A percentile compares a stretch with the other conserved stretches of the same genome.
Conservation (phyloP, 441 rosid species). For the Omphalea diandra region DNA sequence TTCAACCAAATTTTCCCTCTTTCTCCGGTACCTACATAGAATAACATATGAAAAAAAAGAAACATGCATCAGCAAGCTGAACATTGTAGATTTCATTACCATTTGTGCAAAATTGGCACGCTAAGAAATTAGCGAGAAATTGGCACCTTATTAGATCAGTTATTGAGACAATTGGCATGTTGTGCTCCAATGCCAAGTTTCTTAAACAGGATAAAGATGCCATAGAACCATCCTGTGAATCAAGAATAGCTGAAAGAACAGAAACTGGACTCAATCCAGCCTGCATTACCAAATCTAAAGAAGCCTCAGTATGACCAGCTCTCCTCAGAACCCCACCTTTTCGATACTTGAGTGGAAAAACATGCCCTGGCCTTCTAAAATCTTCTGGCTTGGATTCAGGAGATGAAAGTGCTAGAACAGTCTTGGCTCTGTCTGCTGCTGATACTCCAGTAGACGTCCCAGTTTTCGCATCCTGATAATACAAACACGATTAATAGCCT, state of each 20-base stretch:
- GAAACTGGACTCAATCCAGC: conserved; percentile 65
- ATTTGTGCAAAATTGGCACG: too few relatives aligned
- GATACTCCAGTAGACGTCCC: conserved; percentile 75
- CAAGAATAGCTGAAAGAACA: conserved; percentile 63
- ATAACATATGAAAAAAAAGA: too few relatives aligned
- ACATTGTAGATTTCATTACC: too few relatives aligned
- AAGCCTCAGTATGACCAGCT: conserved; percentile 90
- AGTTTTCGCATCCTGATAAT: conserved; percentile 57
- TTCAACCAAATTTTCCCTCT: conserved; percentile 75
- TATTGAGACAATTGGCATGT: conserved; percentile 63
- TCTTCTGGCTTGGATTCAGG: conserved; percentile 54
- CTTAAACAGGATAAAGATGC: conserved; percentile 49
- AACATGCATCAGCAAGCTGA: too few relatives aligned
- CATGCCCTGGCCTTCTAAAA: conserved; percentile 88
- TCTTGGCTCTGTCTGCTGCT: conserved; percentile 67
- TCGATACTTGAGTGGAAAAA: conserved; percentile 80
- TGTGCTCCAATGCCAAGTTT: conserved; percentile 51
- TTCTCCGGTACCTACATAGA: conserved; percentile 66
- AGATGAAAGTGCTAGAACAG: conserved; percentile 66
- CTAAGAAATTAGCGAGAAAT: background rate
- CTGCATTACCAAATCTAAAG: conserved; percentile 61
- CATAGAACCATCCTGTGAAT: conserved; percentile 65
- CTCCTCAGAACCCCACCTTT: conserved; percentile 80
- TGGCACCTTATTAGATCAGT: conserved; percentile 74
- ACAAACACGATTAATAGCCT: too few relatives aligned